phyloP scores from a whole-genome alignment of 257 asterid genomes.

The Scutellaria barbata region DNA sequence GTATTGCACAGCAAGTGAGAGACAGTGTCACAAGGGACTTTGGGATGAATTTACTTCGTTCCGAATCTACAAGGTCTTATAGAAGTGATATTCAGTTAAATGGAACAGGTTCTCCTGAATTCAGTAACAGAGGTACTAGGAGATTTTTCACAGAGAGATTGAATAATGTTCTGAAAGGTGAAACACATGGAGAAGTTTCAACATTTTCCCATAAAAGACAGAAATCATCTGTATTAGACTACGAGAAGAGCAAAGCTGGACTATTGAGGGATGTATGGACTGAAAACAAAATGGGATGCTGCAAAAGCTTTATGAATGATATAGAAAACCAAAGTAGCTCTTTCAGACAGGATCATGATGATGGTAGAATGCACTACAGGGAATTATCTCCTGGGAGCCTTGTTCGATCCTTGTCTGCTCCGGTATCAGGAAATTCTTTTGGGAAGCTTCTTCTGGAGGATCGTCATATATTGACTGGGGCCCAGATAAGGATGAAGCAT shows the following conservation, averaged over 20 bases:
- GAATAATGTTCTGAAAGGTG: constrained; percentile 68
- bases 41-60: constrained; percentile 60
- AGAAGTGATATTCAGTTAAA: constrained; percentile 62
- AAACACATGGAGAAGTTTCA: constrained; percentile 47
- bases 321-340: constrained; percentile 54
- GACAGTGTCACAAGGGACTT: constrained; percentile 67
- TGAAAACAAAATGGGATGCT: constrained; percentile 39
- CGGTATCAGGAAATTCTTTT: constrained; percentile 75
- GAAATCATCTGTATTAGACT: constrained; percentile 39
- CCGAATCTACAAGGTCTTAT: constrained; percentile 77
- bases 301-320: constrained; percentile 41
- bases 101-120: constrained; percentile 62
- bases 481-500: constrained; percentile 75
- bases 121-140: constrained; percentile 63
- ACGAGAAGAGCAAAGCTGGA: constrained; percentile 44
- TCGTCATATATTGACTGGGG: constrained; percentile 74
- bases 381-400: constrained; percentile 65
- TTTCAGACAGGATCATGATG: constrained; percentile 54
- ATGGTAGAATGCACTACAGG: constrained; percentile 44
- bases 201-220: constrained; percentile 43
- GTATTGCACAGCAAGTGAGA: constrained; percentile 72
- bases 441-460: constrained; percentile 92
- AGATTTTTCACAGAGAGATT: constrained; percentile 66
- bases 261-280: constrained; percentile 38
- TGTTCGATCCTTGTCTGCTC: constrained; percentile 79